These are phyloP conservation scores for Penicillium sp. DNA, from an alignment of 2,329 filamentous ascomycete genomes.

Conservation along the genomic window DNA sequence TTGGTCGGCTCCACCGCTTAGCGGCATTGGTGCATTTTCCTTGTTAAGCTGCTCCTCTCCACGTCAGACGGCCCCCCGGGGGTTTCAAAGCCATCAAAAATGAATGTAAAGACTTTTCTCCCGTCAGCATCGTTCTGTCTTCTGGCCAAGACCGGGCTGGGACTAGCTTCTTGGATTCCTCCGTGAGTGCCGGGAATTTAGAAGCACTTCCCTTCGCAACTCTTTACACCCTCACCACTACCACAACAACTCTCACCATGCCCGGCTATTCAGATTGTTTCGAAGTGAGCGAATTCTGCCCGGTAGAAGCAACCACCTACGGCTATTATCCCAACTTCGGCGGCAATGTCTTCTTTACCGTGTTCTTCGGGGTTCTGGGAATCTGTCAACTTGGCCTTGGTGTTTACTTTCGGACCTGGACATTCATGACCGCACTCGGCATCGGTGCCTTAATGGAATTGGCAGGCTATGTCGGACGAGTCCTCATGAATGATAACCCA, in stretches of 20 bases:
- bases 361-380: slow-evolving; percentile 55
- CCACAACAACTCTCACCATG: too few relatives aligned
- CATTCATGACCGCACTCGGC: slow-evolving; percentile 56
- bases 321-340: slow-evolving; percentile 58
- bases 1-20: slow-evolving; percentile 3
- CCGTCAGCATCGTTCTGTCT: not conserved
- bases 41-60: not conserved
- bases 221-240: not conserved
- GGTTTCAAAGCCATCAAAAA: not conserved
- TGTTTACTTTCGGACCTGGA: slow-evolving; percentile 59
- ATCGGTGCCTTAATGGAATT: slow-evolving; percentile 56
- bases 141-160: not conserved
- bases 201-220: too few relatives aligned
- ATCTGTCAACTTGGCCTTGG: slow-evolving; percentile 55
- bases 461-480: slow-evolving; percentile 60
- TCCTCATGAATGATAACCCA: slow-evolving; percentile 59
- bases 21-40: slow-evolving; percentile 4
- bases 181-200: not conserved
- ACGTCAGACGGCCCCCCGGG: slow-evolving; percentile 3
- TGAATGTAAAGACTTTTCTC: not conserved
- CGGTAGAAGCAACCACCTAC: slow-evolving; percentile 54
- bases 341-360: slow-evolving; percentile 58
- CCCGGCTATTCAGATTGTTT: slow-evolving; percentile 35
- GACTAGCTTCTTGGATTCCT: not conserved
- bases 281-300: slow-evolving; percentile 44